phyloP scores from a whole-genome alignment of 345 rosid genomes.

The Litchi chinensis region DNA sequence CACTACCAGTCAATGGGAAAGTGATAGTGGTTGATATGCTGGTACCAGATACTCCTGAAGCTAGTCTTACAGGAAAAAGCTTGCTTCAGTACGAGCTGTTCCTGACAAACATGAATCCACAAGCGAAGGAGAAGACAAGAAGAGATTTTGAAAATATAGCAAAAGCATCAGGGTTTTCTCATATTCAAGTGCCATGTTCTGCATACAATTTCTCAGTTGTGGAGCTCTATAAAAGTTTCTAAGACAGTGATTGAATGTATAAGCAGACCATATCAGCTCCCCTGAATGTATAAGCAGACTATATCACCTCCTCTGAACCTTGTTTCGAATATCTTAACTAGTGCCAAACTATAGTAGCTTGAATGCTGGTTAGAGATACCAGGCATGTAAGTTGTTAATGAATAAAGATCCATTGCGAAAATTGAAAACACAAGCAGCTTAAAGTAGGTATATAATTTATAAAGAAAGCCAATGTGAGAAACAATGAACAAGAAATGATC shows the following conservation, averaged over 20 bases:
- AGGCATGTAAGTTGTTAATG: neutral
- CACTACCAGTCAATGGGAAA: constrained; percentile 46
- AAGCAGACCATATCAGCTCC: neutral
- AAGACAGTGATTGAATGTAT: neutral
- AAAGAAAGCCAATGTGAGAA: neutral
- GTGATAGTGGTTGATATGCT: constrained; percentile 50
- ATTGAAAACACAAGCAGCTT: neutral
- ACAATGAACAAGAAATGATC: neutral
- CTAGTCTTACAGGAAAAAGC: constrained; percentile 26
- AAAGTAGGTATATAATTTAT: neutral
- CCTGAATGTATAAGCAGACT: neutral
- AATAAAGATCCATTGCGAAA: neutral
- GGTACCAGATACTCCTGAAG: constrained; percentile 39
- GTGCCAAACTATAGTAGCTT: neutral
- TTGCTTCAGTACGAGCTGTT: constrained; percentile 44
- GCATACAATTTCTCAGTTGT: constrained; percentile 29
- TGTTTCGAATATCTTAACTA: neutral
- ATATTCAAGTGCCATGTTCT: constrained; percentile 22
- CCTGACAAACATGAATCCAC: constrained; percentile 35
- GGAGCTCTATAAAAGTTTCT: constrained; percentile 21
- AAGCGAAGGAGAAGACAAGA: constrained; percentile 42
- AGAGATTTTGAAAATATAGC: constrained; percentile 26
- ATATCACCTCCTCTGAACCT: too few relatives aligned
- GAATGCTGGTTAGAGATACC: neutral
- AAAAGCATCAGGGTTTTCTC: constrained; percentile 39